Conservation (phyloP, 129 eudicot genomes). For the Ambrosia trifida region DNA sequence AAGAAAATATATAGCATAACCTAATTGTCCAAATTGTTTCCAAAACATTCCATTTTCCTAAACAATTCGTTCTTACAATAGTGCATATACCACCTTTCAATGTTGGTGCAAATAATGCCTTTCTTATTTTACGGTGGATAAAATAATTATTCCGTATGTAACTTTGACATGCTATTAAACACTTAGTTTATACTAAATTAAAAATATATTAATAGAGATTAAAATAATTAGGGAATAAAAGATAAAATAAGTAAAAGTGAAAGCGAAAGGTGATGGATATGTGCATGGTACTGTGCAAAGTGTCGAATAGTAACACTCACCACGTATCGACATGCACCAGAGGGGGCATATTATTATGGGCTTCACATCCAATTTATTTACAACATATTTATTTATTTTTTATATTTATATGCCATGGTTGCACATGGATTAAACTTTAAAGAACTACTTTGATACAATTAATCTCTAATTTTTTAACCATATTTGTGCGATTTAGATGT, state of each 20-base stretch:
- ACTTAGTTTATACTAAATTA: neutral
- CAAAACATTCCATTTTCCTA: too few relatives aligned
- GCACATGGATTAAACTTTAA: slow-evolving; percentile 34
- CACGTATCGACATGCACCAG: slow-evolving; percentile 27
- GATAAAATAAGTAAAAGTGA: slow-evolving; percentile 29
- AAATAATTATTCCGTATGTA: neutral
- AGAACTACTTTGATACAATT: slow-evolving; percentile 7
- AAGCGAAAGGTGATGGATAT: slow-evolving; percentile 25
- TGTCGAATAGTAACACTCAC: slow-evolving; percentile 32
- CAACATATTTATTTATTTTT: neutral
- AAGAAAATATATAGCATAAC: too few relatives aligned
- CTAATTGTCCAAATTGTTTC: too few relatives aligned
- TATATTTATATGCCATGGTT: slow-evolving; percentile 8
- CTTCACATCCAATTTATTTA: slow-evolving; percentile 25
- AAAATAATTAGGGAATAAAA: neutral
- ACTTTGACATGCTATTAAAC: slow-evolving; percentile 1
- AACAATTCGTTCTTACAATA: too few relatives aligned
- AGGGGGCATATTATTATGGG: slow-evolving; percentile 37
- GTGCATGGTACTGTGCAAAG: slow-evolving; percentile 35
- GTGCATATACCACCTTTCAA: too few relatives aligned
- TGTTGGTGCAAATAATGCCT: neutral
- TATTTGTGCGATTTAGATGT: slow-evolving; percentile 35
- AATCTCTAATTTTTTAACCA: slow-evolving; percentile 7
- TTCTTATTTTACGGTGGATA: neutral
- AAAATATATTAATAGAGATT: neutral